Evolutionary conservation across 768 basidiomycete genomes (phyloP).

Genomic region (Pisolithus albus): DNA sequence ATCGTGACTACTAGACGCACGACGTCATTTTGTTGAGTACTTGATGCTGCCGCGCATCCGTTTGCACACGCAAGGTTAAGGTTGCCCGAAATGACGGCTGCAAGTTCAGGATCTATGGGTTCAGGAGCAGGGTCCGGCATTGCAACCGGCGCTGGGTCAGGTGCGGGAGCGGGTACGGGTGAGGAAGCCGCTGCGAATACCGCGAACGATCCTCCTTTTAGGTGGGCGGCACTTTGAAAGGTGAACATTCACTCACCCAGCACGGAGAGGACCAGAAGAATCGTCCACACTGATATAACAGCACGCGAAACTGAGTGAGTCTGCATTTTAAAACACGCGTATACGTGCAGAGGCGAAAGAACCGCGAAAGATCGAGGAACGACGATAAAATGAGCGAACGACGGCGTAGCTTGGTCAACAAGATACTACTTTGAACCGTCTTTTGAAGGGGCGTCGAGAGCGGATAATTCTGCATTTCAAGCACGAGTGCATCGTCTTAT

Average conservation of each 20-base stretch:
- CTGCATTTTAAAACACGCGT: constrained; percentile 8
- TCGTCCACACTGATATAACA: constrained; percentile 15
- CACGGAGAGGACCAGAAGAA: constrained; percentile 14
- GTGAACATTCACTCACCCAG: constrained; percentile 11
- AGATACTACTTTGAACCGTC: background rate
- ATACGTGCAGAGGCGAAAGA: background rate
- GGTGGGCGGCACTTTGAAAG: background rate
- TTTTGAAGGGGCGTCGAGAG: background rate
- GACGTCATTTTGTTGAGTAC: constrained; percentile 10
- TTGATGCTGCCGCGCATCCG: constrained; percentile 15
- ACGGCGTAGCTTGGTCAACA: constrained; percentile 10
- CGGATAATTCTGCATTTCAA: background rate
- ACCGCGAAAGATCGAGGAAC: background rate
- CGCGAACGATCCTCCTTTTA: background rate
- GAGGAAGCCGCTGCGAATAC: constrained; percentile 14
- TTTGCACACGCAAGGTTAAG: constrained; percentile 18
- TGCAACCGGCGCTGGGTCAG: constrained; percentile 11
- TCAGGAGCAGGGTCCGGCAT: constrained; percentile 4
- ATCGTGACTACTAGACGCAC: constrained; percentile 5
- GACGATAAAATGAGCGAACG: background rate
- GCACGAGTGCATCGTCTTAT: constrained; percentile 1
- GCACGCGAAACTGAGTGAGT: constrained; percentile 6
- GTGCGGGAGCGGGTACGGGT: constrained; percentile 11
- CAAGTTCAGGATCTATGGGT: constrained; percentile 15
- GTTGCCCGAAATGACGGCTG: constrained; percentile 18